phyloP scores from a whole-genome alignment of 2,329 filamentous ascomycete genomes.

The Ceratocystis lukuohia region DNA sequence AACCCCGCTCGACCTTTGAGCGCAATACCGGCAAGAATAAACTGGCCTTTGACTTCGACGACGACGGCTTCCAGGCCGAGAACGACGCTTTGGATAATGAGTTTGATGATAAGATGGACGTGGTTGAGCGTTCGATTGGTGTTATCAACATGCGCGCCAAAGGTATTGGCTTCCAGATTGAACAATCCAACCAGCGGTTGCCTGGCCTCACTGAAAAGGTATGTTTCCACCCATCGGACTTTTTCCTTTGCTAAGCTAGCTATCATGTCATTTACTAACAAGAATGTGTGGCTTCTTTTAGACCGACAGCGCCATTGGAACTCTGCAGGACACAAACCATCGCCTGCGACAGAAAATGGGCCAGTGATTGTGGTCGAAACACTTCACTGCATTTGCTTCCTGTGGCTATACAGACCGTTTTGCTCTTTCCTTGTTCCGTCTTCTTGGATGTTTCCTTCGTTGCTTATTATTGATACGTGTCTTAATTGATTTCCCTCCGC shows the following conservation, averaged over 20 bases:
- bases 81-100: slow-evolving; percentile 34
- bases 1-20: slow-evolving; percentile 10
- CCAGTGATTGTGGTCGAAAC: neutral
- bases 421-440: too few relatives aligned
- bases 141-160: slow-evolving; percentile 62
- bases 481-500: slow-evolving; percentile 11
- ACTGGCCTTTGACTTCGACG: slow-evolving; percentile 68
- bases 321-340: slow-evolving; percentile 18
- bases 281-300: slow-evolving; percentile 26
- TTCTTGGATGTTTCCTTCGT: neutral
- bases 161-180: slow-evolving; percentile 67
- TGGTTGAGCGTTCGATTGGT: slow-evolving; percentile 56
- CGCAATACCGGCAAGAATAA: slow-evolving; percentile 31
- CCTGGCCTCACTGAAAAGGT: slow-evolving; percentile 61
- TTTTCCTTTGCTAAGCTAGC: neutral
- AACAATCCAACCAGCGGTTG: slow-evolving; percentile 43
- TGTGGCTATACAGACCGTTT: neutral
- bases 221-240: slow-evolving; percentile 22
- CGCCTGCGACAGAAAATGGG: slow-evolving; percentile 19
- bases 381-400: neutral
- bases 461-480: slow-evolving; percentile 10
- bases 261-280: slow-evolving; percentile 21
- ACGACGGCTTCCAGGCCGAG: slow-evolving; percentile 41
- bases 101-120: slow-evolving; percentile 47
- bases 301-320: slow-evolving; percentile 55